A percentile compares a stretch with the other conserved stretches of the same genome.
Conservation (phyloP, 768 basidiomycete genomes). For the Russula compacta region DNA sequence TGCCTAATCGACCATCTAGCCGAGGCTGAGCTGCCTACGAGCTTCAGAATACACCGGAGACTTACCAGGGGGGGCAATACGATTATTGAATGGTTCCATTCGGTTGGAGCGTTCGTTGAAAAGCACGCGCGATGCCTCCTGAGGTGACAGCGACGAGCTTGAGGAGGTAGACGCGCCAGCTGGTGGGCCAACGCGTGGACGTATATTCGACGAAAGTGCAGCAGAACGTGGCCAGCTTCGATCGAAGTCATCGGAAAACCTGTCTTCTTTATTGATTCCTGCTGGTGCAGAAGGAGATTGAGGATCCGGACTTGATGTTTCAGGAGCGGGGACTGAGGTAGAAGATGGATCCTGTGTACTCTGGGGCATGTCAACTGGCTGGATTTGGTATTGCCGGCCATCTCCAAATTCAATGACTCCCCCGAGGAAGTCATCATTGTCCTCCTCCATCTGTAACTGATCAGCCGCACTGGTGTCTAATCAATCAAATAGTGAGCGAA, state of each 20-base stretch:
- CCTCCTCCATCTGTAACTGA: slow-evolving; percentile 68
- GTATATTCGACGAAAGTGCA: slow-evolving; percentile 37
- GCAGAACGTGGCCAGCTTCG: slow-evolving; percentile 87
- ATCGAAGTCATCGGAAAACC: slow-evolving; percentile 92
- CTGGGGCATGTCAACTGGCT: slow-evolving; percentile 33
- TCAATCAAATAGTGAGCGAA: slow-evolving; percentile 31
- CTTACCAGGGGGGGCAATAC: slow-evolving; percentile 31
- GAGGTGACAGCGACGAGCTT: slow-evolving; percentile 37
- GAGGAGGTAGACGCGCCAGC: slow-evolving; percentile 30
- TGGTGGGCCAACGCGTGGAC: slow-evolving; percentile 17
- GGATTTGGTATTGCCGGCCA: slow-evolving; percentile 83
- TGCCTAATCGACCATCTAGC: slow-evolving; percentile 30
- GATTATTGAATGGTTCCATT: slow-evolving; percentile 67
- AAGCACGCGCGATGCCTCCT: slow-evolving; percentile 61
- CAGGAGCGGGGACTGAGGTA: not conserved
- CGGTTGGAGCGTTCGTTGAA: slow-evolving; percentile 94
- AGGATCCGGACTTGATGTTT: not conserved
- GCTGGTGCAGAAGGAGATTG: slow-evolving; percentile 22
- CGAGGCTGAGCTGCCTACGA: slow-evolving; percentile 32
- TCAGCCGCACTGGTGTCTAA: slow-evolving; percentile 9
- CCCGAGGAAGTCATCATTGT: slow-evolving; percentile 82
- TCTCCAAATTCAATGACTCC: slow-evolving; percentile 95
- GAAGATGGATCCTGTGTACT: slow-evolving; percentile 15
- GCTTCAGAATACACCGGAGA: slow-evolving; percentile 10
- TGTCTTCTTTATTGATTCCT: slow-evolving; percentile 74